Base-by-base conservation (phyloP, 23 red algal species). In the Agarophyton chilense region DNA sequence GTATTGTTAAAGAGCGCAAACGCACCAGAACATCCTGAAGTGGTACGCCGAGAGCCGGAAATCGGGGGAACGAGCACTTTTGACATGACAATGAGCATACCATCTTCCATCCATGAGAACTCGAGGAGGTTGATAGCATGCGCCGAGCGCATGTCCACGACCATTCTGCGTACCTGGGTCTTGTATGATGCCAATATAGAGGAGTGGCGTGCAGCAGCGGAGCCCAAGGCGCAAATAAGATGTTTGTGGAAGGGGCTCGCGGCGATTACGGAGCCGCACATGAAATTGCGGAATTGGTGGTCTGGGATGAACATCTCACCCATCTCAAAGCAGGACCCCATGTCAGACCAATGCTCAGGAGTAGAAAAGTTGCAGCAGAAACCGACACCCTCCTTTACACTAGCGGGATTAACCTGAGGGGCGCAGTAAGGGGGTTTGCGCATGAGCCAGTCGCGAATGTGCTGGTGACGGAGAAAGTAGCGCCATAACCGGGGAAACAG, bases 371-470 rank as follows among this genome's bases (percentile, higher is more conserved):
- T 89, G 41, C 85, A 89, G 54, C 85, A 89, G 71, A 89, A 89
- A 10, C 71, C 85, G 38, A 89, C 71, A 18, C 85, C 85, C 35
- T 89, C 71, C 3, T 70, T 52, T 11, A 89, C 73, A 36, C 78
- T 42, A 36, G 36, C 22, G 47, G 85, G 85, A 12, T 41, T 26
- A 16, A 89, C 52, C 4, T 68, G 9, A 29, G 85, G 29, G 73
- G 31, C 7, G 14, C 16, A 25, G 72, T 78, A 89, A 34, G 85
- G 85, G 11, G 44, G 70, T 16, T 34, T 25, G n/a, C 85, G 85
- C 85, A 89, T 89, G 52, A 89, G 85, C 85, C 85, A 89, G 73
- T 89, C 85, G 53, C 85, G 85, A 22, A 89, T 11, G n/a, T 51
- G 85, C 19, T 77, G 41, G 53, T 89, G 85, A 36, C 67, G 70